phyloP scores from a whole-genome alignment of 495 filamentous ascomycete species.

The Sordaria brevicollis region DNA sequence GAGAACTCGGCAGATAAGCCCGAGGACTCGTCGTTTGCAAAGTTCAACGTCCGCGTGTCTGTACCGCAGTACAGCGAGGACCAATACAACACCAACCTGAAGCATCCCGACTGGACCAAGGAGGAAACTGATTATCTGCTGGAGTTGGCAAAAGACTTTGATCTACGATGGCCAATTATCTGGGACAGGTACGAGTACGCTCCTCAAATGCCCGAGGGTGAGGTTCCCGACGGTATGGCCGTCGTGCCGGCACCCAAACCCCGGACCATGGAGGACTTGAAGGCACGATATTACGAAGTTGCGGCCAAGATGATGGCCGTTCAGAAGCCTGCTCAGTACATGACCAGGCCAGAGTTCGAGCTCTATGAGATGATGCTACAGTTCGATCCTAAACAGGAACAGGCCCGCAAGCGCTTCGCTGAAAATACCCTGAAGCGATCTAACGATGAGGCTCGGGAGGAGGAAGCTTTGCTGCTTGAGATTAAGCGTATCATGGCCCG shows the following conservation, averaged over 20 bases:
- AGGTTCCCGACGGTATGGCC: conserved; percentile 27
- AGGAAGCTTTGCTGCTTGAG: conserved; percentile 78
- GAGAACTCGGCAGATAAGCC: conserved; percentile 16
- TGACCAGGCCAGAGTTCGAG: conserved; percentile 72
- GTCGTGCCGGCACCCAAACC: conserved; percentile 33
- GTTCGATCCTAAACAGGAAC: conserved; percentile 71
- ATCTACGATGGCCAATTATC: conserved; percentile 84
- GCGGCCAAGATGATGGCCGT: conserved; percentile 77
- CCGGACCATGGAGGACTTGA: conserved; percentile 80
- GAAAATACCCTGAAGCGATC: conserved; percentile 65
- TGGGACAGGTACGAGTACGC: conserved; percentile 83
- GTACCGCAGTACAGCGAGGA: conserved; percentile 74
- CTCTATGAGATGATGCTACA: conserved; percentile 74
- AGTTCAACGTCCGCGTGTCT: conserved; percentile 71
- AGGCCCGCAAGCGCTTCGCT: conserved; percentile 72
- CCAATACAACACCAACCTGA: conserved; percentile 68
- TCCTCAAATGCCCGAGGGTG: conserved; percentile 30
- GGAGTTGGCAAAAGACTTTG: conserved; percentile 59
- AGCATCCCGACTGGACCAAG: conserved; percentile 69
- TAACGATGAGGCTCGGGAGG: conserved; percentile 81
- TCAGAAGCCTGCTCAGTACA: conserved; percentile 69
- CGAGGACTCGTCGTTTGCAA: conserved; percentile 52
- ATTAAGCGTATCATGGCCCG: conserved; percentile 79
- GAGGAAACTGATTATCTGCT: conserved; percentile 91
- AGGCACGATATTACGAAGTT: conserved; percentile 79